These are phyloP conservation scores for Maudiozyma turicensis DNA, from an alignment of 805 yeast genomes.

Conservation along the genomic window DNA sequence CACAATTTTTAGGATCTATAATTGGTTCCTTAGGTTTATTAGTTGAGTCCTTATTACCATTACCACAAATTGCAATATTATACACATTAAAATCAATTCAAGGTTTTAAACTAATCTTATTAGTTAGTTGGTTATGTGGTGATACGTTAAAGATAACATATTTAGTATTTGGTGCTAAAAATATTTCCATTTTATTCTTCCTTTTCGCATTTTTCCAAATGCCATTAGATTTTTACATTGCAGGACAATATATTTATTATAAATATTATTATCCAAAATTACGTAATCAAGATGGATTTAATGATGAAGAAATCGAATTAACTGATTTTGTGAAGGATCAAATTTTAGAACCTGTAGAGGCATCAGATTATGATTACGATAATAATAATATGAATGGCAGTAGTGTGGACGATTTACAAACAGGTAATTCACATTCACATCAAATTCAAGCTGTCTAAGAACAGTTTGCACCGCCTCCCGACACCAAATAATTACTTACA, in stretches of 20 bases:
- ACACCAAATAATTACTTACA: not conserved
- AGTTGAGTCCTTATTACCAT: slow-evolving; percentile 62
- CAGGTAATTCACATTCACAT: not conserved
- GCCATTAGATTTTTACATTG: slow-evolving; percentile 61
- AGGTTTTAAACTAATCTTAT: slow-evolving; percentile 66
- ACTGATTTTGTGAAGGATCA: not conserved
- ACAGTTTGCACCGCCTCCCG: not conserved
- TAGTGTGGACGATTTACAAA: not conserved
- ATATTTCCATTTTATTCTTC: slow-evolving; percentile 55
- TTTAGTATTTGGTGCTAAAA: slow-evolving; percentile 63
- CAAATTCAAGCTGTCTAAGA: not conserved
- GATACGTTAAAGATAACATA: slow-evolving; percentile 72
- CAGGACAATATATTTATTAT: slow-evolving; percentile 62
- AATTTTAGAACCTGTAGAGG: not conserved
- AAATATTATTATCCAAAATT: slow-evolving; percentile 31
- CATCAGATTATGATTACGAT: not conserved
- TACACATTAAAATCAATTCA: slow-evolving; percentile 58
- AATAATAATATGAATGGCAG: not conserved
- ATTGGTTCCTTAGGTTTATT: slow-evolving; percentile 59
- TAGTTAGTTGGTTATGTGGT: slow-evolving; percentile 84
- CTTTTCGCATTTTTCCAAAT: slow-evolving; percentile 72
- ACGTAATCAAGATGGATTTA: slow-evolving; percentile 7
- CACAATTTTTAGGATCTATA: slow-evolving; percentile 40
- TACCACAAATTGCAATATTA: slow-evolving; percentile 68
- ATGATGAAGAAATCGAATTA: slow-evolving; percentile 2